Evolutionary conservation across 768 basidiomycete species (phyloP).

Genomic region (Dendrothele bispora): DNA sequence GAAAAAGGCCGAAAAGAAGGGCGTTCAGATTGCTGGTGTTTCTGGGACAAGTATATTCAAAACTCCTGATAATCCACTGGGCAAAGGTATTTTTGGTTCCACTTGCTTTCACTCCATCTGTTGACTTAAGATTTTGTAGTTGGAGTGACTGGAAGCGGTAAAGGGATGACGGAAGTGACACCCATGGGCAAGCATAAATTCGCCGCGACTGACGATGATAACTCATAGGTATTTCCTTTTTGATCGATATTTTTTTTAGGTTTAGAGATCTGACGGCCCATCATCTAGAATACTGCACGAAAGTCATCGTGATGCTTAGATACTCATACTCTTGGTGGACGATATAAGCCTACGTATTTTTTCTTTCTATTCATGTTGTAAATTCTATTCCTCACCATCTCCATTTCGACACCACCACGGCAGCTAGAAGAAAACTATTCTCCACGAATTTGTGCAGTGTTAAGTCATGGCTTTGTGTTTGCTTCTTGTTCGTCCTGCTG

Average conservation of each 20-base stretch:
- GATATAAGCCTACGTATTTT: conserved; percentile 31
- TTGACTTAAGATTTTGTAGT: conserved; percentile 47
- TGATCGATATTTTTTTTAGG: neutral
- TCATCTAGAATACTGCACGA: neutral
- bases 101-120: conserved; percentile 9
- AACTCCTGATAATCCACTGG: conserved; percentile 89
- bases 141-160: conserved; percentile 89
- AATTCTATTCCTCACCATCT: conserved; percentile 29
- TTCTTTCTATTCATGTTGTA: conserved; percentile 22
- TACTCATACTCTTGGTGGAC: neutral
- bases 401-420: conserved; percentile 11
- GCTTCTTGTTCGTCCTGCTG: no score
- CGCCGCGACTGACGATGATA: conserved; percentile 45
- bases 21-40: conserved; percentile 85
- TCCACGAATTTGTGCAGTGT: no score
- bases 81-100: conserved; percentile 60
- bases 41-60: conserved; percentile 92
- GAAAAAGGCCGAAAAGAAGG: conserved; percentile 93
- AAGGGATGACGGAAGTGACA: conserved; percentile 83
- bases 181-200: conserved; percentile 78
- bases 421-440: neutral
- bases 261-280: neutral
- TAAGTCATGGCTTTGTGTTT: no score
- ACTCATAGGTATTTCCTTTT: conserved; percentile 16
- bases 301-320: neutral